Evolutionary conservation across 2,329 filamentous ascomycete species (phyloP).

Genomic region (Alternaria arborescens): DNA sequence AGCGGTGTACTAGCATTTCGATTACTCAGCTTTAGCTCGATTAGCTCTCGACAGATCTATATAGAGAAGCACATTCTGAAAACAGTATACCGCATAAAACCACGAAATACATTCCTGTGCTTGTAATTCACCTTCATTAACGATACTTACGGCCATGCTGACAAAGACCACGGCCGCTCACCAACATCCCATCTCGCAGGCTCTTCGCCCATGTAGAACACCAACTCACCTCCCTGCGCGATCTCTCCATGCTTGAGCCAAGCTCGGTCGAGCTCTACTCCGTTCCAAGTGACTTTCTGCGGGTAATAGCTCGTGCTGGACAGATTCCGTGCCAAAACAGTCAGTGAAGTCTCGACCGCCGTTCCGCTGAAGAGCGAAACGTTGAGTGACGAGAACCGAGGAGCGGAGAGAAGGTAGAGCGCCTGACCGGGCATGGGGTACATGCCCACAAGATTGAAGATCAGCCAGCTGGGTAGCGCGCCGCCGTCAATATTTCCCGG

Average conservation of each 20-base stretch:
- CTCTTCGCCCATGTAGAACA: slow-evolving; percentile 12
- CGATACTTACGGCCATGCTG: neutral
- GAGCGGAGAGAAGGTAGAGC: slow-evolving; percentile 52
- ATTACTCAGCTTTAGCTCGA: too few relatives aligned
- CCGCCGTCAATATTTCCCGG: slow-evolving; percentile 54
- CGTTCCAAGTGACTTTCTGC: slow-evolving; percentile 12
- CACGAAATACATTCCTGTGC: too few relatives aligned
- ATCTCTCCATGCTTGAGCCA: slow-evolving; percentile 14
- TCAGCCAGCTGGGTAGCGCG: slow-evolving; percentile 56
- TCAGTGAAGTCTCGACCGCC: slow-evolving; percentile 8
- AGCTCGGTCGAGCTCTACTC: slow-evolving; percentile 5
- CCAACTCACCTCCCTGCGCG: slow-evolving; percentile 10
- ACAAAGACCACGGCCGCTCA: slow-evolving; percentile 13
- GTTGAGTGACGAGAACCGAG: slow-evolving; percentile 43
- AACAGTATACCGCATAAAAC: too few relatives aligned
- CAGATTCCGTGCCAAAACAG: slow-evolving; percentile 7
- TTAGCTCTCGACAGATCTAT: too few relatives aligned
- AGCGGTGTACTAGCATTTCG: too few relatives aligned
- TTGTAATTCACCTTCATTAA: too few relatives aligned
- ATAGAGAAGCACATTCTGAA: too few relatives aligned
- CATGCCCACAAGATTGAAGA: slow-evolving; percentile 56
- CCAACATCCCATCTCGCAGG: slow-evolving; percentile 12
- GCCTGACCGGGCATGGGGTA: slow-evolving; percentile 54
- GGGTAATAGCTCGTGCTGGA: slow-evolving; percentile 13
- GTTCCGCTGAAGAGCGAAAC: slow-evolving; percentile 13